Percentiles rank a stretch among this genome's conserved stretches.
These are phyloP conservation scores for Chlorella sp. DNA, from an alignment of 139 green algal species.

Conservation along the genomic window DNA sequence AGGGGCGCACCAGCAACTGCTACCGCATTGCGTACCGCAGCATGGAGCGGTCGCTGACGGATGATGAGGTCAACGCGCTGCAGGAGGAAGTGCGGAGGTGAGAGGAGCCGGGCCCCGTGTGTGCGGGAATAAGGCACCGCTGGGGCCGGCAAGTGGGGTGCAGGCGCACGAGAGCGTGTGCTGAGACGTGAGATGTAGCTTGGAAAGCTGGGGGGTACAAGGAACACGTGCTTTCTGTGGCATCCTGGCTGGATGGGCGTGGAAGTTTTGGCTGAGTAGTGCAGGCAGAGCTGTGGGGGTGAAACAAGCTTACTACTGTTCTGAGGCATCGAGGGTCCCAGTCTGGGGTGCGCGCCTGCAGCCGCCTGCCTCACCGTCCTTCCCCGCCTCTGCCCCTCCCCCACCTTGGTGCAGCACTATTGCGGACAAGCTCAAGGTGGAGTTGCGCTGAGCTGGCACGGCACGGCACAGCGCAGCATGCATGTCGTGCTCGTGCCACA, in stretches of 20 bases:
- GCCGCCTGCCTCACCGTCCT: neutral
- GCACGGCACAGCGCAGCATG: neutral
- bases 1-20: conserved; percentile 89
- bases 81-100: conserved; percentile 82
- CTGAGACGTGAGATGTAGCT: neutral
- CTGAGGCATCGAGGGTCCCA: neutral
- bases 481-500: neutral
- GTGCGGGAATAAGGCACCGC: too few relatives aligned
- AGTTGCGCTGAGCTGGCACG: conserved; percentile 52
- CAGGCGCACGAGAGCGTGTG: neutral
- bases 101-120: neutral
- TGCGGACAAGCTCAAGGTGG: conserved; percentile 50
- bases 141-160: neutral
- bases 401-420: neutral
- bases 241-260: too few relatives aligned
- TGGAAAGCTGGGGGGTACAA: neutral
- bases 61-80: conserved; percentile 97
- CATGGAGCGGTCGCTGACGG: conserved; percentile 94
- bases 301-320: neutral
- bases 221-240: neutral
- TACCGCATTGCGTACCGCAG: conserved; percentile 95
- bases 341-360: neutral
- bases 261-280: too few relatives aligned
- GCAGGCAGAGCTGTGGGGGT: too few relatives aligned
- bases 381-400: neutral